Evolutionary conservation across 1,284 basidiomycete genomes (phyloP).

Genomic region (Clitocybe nebularis): DNA sequence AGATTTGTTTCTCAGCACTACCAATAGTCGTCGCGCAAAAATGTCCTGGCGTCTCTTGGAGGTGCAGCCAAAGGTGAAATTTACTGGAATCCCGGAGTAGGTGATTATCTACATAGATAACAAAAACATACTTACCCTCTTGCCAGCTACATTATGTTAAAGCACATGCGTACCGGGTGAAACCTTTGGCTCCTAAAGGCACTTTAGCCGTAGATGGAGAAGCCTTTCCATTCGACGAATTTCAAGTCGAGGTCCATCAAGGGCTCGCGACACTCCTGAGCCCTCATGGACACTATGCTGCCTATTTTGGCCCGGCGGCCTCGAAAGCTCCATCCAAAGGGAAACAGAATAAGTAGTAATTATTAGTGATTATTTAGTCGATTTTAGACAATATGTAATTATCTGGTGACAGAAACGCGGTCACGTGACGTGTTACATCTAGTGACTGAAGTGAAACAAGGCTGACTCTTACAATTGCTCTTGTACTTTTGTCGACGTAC

Average conservation of each 20-base stretch:
- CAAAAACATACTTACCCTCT: constrained; percentile 5
- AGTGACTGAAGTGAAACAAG: too few species aligned
- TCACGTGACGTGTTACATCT: background rate
- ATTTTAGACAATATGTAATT: too few species aligned
- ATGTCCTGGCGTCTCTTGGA: constrained; percentile 58
- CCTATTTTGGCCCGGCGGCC: constrained; percentile 53
- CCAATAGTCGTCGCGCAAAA: constrained; percentile 49
- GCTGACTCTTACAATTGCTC: too few species aligned
- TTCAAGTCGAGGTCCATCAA: constrained; percentile 80
- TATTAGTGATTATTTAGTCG: background rate
- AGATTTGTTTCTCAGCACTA: background rate
- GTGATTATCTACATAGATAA: constrained; percentile 19
- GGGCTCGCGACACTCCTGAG: constrained; percentile 70
- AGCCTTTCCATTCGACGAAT: constrained; percentile 72
- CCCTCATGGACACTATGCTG: constrained; percentile 63
- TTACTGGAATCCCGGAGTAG: constrained; percentile 66
- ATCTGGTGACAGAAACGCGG: too few species aligned
- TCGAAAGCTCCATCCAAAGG: constrained; percentile 13
- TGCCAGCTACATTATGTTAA: constrained; percentile 75
- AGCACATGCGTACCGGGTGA: constrained; percentile 71
- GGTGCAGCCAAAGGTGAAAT: constrained; percentile 65
- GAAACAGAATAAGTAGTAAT: constrained; percentile 4
- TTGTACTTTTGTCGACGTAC: background rate
- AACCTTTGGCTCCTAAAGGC: constrained; percentile 55
- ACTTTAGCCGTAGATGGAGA: constrained; percentile 82